Conservation (phyloP, 352 stramenopile genomes). For the Phytophthora chlamydospora region DNA sequence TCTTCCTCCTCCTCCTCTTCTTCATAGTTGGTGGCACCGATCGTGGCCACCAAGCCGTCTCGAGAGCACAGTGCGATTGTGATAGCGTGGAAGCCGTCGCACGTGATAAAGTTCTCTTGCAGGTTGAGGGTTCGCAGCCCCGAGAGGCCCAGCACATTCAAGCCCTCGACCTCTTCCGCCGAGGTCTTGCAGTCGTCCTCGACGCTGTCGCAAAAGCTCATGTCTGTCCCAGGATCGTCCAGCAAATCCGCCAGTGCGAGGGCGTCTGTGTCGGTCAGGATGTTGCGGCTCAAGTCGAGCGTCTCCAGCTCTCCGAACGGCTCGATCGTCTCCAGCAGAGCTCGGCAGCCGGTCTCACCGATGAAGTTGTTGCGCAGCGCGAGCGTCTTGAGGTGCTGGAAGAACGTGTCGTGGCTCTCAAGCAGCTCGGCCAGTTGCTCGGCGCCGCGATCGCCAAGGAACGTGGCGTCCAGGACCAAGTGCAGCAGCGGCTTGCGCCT, state of each 20-base stretch:
- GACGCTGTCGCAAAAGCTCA: conserved; percentile 14
- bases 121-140: conserved; percentile 42
- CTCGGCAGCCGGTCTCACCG: conserved; percentile 51
- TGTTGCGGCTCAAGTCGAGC: conserved; percentile 60
- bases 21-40: conserved; percentile 2
- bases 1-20: conserved; percentile 11
- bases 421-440: conserved; percentile 45
- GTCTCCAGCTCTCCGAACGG: conserved; percentile 36
- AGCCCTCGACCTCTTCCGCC: conserved; percentile 9
- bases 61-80: conserved; percentile 48
- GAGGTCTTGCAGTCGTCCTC: conserved; percentile 6
- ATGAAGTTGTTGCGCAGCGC: conserved; percentile 69
- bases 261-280: conserved; percentile 64
- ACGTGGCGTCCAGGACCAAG: conserved; percentile 64
- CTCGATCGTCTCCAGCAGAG: conserved; percentile 36
- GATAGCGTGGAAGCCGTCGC: conserved; percentile 64
- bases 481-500: conserved; percentile 21
- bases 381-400: conserved; percentile 43
- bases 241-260: conserved; percentile 47
- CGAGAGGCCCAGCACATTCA: conserved; percentile 24
- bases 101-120: conserved; percentile 74
- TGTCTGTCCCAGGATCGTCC: conserved; percentile 29
- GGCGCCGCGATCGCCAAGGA: conserved; percentile 59
- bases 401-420: conserved; percentile 23
- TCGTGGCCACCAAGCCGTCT: conserved; percentile 24